Base-by-base conservation (phyloP, 305 asterid genomes). In the Ilex paraguariensis region DNA sequence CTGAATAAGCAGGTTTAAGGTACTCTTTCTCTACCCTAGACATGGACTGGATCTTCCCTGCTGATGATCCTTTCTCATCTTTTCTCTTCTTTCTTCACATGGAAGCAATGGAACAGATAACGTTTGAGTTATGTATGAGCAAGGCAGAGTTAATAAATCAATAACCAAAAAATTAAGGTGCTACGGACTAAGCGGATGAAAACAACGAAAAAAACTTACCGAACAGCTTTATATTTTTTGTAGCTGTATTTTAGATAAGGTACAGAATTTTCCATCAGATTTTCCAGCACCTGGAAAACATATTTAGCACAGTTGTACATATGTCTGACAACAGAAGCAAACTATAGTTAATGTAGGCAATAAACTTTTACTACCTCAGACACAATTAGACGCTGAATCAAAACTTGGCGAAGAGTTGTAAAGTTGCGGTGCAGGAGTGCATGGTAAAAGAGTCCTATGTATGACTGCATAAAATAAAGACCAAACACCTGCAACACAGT, bases 381-480 rank as follows among this genome's bases (percentile, higher is more conserved):
- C 46, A 86, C 72, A 59, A 93, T 85, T 63, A 93, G 84, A 16
- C 98, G 96, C 66, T 90, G 97, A 77, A 90, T 80, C 60, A 93
- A 57, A 58, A 90, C 84, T 79, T 83, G 87, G 15, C 96, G 95
- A 61, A 93, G 98, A 73, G 98, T 87, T 80, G 72, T 75, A 63
- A 93, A 61, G 72, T 93, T 90, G 61, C 97, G 97, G 63, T 90
- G 94, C 79, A 93, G 63, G 17, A 90, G 69, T 56, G 92, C 96
- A 68, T 93, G 98, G 72, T 93, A 93, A 69, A 93, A 93, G 28
- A 93, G 73, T 57, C 98, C 98, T 28, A 93, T 91, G 68, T 93
- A 93, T 13, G 97, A 72, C 67, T 93, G 98, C 98, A 93, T 90
- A 81, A 93, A 93, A 67, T 93, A 89, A 63, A 93, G 94, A 44